Evolutionary conservation across 1,284 basidiomycete genomes (phyloP).

Genomic region (Cryptococcus sp.): DNA sequence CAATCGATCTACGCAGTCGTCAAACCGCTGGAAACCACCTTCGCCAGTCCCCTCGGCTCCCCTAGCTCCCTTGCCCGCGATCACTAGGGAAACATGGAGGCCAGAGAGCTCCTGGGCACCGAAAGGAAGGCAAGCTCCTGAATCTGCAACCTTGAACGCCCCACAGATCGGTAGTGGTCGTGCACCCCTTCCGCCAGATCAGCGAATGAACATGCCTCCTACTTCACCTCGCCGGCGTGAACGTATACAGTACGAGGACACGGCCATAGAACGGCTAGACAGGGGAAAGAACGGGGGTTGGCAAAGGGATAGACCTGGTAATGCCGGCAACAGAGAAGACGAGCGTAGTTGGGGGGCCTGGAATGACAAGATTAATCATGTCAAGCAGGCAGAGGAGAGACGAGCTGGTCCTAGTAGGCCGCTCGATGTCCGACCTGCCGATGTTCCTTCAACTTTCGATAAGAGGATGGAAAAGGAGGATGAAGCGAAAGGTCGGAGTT

Average conservation of each 20-base stretch:
- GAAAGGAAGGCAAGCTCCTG: too few relatives aligned
- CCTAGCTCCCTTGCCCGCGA: not conserved
- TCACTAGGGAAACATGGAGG: not conserved
- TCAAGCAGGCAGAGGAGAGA: constrained; percentile 3
- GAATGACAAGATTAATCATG: constrained; percentile 8
- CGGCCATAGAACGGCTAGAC: not conserved
- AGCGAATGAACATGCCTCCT: too few relatives aligned
- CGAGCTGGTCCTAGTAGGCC: constrained; percentile 1
- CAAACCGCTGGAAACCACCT: not conserved
- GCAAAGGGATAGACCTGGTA: not conserved
- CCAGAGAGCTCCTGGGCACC: not conserved
- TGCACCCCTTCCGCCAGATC: too few relatives aligned
- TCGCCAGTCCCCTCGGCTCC: not conserved
- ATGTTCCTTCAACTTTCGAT: not conserved
- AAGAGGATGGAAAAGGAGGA: not conserved
- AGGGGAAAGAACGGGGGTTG: constrained; percentile 2
- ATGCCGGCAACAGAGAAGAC: not conserved
- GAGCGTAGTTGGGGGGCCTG: constrained; percentile 17
- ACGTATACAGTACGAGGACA: too few relatives aligned
- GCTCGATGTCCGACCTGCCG: constrained; percentile 5
- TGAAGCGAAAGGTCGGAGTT: constrained; percentile 7
- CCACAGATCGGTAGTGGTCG: too few relatives aligned
- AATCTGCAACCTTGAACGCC: too few relatives aligned
- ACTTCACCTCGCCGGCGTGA: too few relatives aligned
- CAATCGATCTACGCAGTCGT: not conserved